Evolutionary conservation across 2,329 filamentous ascomycete genomes (phyloP).

Genomic region (Ilyonectria mors-panacis): DNA sequence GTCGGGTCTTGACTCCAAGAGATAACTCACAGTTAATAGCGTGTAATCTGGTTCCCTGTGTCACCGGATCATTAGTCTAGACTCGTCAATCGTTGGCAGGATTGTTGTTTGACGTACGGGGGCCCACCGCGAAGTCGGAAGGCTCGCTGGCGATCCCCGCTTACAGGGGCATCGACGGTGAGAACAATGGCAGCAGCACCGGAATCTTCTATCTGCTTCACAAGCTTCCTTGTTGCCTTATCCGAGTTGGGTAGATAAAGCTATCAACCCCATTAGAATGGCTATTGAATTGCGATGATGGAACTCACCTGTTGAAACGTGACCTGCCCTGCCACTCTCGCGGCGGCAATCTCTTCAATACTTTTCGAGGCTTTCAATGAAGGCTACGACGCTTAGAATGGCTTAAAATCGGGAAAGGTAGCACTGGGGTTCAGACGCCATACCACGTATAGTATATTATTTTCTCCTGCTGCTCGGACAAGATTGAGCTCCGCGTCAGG

Average conservation of each 20-base stretch:
- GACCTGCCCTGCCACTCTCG: conserved; percentile 54
- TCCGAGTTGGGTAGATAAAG: conserved; percentile 50
- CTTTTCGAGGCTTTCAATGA: conserved; percentile 51
- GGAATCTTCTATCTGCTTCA: conserved; percentile 50
- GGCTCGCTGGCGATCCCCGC: conserved; percentile 58
- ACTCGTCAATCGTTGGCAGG: accelerated
- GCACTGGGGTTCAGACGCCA: neutral
- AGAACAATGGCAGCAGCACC: conserved; percentile 56
- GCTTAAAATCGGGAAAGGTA: neutral
- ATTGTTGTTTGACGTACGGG: conserved; percentile 42
- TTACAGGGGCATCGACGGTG: conserved; percentile 57
- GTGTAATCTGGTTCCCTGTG: conserved; percentile 44
- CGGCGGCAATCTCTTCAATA: conserved; percentile 56
- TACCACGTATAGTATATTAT: conserved; percentile 66
- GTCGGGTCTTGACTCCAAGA: neutral
- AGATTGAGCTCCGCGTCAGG: conserved; percentile 64
- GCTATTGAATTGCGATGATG: neutral
- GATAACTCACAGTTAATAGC: conserved; percentile 38
- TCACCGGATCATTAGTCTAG: conserved; percentile 23
- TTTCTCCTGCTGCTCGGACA: conserved; percentile 62
- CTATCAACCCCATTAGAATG: conserved; percentile 15
- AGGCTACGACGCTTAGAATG: conserved; percentile 39
- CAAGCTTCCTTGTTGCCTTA: conserved; percentile 50
- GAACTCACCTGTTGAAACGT: conserved; percentile 55
- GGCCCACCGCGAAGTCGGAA: conserved; percentile 56